These are phyloP conservation scores for Fraxinus dipetala DNA, from an alignment of 305 asterid genomes.

Conservation along the genomic window DNA sequence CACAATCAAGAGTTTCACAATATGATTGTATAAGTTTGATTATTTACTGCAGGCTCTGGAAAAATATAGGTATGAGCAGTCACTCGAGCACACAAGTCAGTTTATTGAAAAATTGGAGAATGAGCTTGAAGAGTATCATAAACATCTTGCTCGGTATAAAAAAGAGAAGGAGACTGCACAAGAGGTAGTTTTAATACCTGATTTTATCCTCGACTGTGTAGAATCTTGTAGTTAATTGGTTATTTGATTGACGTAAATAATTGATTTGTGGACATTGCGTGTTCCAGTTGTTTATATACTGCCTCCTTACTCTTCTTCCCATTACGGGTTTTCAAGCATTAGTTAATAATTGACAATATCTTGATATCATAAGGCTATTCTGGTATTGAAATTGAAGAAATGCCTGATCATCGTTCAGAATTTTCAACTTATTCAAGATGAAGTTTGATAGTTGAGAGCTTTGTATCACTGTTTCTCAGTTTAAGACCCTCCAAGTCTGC, in stretches of 20 bases:
- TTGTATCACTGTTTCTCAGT: background rate
- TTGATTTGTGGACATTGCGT: background rate
- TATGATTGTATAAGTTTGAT: constrained; percentile 15
- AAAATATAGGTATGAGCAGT: constrained; percentile 68
- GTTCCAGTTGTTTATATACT: background rate
- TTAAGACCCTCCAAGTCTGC: background rate
- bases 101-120: constrained; percentile 84
- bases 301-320: background rate
- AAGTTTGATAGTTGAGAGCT: background rate
- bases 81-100: constrained; percentile 82
- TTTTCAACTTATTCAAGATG: background rate
- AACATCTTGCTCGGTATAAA: constrained; percentile 58
- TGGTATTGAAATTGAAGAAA: background rate
- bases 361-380: background rate
- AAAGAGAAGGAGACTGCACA: constrained; percentile 32
- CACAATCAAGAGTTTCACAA: background rate
- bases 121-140: constrained; percentile 70
- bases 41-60: constrained; percentile 63
- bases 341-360: background rate
- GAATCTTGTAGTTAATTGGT: background rate
- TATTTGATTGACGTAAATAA: background rate
- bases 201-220: constrained; percentile 2
- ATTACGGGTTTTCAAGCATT: background rate
- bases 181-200: constrained; percentile 21
- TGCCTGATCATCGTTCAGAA: background rate